Base-by-base conservation (phyloP, 768 basidiomycete species). In the Suillus paluster region DNA sequence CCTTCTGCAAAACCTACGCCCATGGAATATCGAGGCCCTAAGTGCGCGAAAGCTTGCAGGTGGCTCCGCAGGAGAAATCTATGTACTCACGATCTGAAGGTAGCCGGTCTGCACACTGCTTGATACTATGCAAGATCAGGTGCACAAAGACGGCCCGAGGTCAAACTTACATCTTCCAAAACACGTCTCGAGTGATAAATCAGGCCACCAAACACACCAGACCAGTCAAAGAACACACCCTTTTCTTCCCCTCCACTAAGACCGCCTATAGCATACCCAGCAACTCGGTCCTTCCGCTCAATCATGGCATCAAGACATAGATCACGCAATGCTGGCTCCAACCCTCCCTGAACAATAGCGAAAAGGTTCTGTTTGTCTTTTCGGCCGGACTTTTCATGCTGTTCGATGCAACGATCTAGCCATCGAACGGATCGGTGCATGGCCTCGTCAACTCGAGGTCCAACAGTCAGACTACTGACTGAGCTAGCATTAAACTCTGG, bases 1-100 rank as follows among this genome's bases (percentile, higher is more conserved):
- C 92, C 92, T 85, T 96, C 94, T 33, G 94, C 93, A 73, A 94
- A 95, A 10, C 94, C 94, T 46, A 96, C 84, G 2, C 94, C 95
- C 94, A 97, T 97, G 5, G 90, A 88, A 77, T 96, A 97, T 66
- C 94, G 84, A 10, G 94, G 94, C 49, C 92, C 92, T 94, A 62
- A 58, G 39, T 14, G 44, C 54, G 55, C 38, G 33, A 53, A 71
- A 57, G 53, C 44, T 46, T 39, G 44, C 21, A 25, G 41, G 38
- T 34, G 23, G 38, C 41, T 21, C 30, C 41, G 21, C 34, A 15
- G 36, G 58, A 50, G 36, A 58, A 62, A 58, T 53, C 52, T 46
- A 42, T 38, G 30, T 15, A 44, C 90, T 67, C 68, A 92, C 91
- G 84, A 68, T 95, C 92, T 72, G 82, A 79, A 3, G 94, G 94